Conservation (phyloP, 164 flowering plant species). For the Magnolia changhungtana region DNA sequence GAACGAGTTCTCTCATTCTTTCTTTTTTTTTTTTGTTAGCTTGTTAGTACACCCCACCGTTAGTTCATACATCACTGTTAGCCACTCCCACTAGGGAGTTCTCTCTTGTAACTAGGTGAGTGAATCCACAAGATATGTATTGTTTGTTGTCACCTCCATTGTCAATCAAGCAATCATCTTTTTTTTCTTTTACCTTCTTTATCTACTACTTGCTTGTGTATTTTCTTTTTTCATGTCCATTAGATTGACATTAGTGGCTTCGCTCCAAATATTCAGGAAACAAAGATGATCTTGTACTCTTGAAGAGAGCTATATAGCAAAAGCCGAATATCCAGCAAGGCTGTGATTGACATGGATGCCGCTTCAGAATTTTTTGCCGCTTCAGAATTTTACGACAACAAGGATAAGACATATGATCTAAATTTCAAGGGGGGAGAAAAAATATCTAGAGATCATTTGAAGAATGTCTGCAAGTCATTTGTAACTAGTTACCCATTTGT, state of each 20-base stretch:
- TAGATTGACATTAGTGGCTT: constrained; percentile 11
- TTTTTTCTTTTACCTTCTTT: no score
- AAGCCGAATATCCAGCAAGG: constrained; percentile 48
- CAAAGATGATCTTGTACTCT: constrained; percentile 44
- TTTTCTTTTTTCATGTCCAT: no score
- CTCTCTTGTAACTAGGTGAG: no score
- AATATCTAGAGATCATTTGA: constrained; percentile 34
- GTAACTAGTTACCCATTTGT: constrained; percentile 37
- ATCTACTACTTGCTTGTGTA: no score
- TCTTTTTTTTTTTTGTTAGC: no score
- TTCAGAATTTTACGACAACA: constrained; percentile 32
- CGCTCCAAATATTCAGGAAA: constrained; percentile 53
- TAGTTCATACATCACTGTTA: no score
- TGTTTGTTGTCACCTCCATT: no score
- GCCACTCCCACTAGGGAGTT: no score
- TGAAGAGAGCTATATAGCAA: constrained; percentile 42
- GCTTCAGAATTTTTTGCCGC: constrained; percentile 43
- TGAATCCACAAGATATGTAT: no score
- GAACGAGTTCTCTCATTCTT: no score
- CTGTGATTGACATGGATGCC: constrained; percentile 41
- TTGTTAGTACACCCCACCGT: no score
- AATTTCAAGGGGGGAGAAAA: constrained; percentile 43
- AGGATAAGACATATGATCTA: constrained; percentile 37
- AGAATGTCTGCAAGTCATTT: constrained; percentile 37
- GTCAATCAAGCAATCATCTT: no score